Base-by-base conservation (phyloP, 1,139 yeast species). In the Entelexis paramagnoliae region DNA sequence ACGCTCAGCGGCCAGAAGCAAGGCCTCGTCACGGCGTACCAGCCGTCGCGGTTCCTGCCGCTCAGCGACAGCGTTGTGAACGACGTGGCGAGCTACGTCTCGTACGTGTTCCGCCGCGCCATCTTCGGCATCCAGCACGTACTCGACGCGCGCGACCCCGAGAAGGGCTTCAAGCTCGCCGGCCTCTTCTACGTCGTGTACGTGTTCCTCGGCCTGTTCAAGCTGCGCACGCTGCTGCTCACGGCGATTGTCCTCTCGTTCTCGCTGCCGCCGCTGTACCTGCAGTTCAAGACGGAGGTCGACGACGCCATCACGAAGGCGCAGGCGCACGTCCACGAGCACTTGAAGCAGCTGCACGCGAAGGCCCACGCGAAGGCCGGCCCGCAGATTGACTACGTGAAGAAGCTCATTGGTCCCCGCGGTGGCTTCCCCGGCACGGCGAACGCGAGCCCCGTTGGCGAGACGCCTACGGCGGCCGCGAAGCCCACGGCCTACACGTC, bases 251-350 rank as follows among this genome's bases (percentile, higher is more conserved):
- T 86, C 50, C 67, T 74, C 34, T 76, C 84, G 20, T 91, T 91
- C 75, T 71, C 93, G 46, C 70, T 78, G 49, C 97, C 98, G 55
- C 78, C 78, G 33, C 64, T 84, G 59, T 91, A 89, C 73, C 70
- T 76, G 60, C 76, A 75, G 60, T 81, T 85, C 77, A 81, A 87
- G 75, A 75, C 75, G 63, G 83, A 84, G 72, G 83, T 91, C 66
- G 95, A 89, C 69, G 80, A 81, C 50, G 78, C 79, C 51, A 76
- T 83, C 53, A 77, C 76, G 55, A 74, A 79, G 60, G 76, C 73
- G 66, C 70, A 80, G 58, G 72, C 75, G 59, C 63, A 77, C 50
- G 80, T 80, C 53, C 77, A 76, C 65, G 74, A 71, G 49, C 81
- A 83, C 70, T 66, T 78, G 54, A 62, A 72, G 56, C 49, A 72